phyloP scores from a whole-genome alignment of 768 basidiomycete genomes.

The Chiua virens region DNA sequence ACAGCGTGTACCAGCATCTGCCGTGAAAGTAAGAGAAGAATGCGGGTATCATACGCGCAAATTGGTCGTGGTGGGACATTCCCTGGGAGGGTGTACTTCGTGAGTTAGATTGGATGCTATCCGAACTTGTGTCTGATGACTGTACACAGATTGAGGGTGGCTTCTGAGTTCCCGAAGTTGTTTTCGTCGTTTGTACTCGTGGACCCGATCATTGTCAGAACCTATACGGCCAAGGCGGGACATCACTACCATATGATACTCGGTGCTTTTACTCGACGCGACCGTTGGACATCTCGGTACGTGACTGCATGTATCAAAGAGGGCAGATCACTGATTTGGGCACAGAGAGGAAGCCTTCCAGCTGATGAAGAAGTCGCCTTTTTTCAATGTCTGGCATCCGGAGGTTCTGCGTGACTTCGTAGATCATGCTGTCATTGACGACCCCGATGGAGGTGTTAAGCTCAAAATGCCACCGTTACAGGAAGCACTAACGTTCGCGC shows the following conservation, averaged over 20 bases:
- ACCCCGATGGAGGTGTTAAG: slow-evolving; percentile 39
- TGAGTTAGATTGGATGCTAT: slow-evolving; percentile 37
- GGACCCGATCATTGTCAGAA: slow-evolving; percentile 67
- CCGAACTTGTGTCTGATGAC: not conserved
- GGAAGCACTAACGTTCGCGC: slow-evolving; percentile 63
- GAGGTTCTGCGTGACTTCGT: slow-evolving; percentile 60
- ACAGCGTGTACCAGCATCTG: slow-evolving; percentile 42
- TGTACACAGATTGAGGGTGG: slow-evolving; percentile 56
- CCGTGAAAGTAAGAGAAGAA: slow-evolving; percentile 41
- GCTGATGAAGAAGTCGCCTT: slow-evolving; percentile 51
- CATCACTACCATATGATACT: slow-evolving; percentile 14
- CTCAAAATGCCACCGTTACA: slow-evolving; percentile 69
- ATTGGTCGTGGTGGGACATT: slow-evolving; percentile 79
- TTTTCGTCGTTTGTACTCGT: slow-evolving; percentile 73
- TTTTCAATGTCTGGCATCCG: slow-evolving; percentile 73
- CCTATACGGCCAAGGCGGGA: not conserved
- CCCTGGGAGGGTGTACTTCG: slow-evolving; percentile 79
- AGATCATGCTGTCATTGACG: slow-evolving; percentile 49
- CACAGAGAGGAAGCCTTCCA: slow-evolving; percentile 59
- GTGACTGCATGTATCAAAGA: slow-evolving; percentile 1
- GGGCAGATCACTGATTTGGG: not conserved
- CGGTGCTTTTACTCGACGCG: slow-evolving; percentile 58
- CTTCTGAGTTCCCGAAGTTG: slow-evolving; percentile 58
- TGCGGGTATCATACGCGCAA: slow-evolving; percentile 52
- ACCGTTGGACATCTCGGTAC: slow-evolving; percentile 63